Base-by-base conservation (phyloP, 352 stramenopile species). In the Pythium plurisporium region DNA sequence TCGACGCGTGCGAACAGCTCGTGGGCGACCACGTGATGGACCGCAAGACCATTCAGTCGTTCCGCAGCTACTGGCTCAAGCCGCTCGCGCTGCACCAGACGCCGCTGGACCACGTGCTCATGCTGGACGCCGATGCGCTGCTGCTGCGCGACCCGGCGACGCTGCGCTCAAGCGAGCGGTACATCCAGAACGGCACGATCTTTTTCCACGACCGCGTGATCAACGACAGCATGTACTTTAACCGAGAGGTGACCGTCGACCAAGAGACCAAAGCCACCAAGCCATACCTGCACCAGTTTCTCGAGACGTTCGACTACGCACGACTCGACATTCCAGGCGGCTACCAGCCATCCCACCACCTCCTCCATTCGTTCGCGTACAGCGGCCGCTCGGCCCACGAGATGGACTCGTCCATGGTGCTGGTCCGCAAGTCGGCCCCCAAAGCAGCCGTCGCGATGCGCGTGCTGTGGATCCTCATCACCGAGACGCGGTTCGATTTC, bases 391-490 rank as follows among this genome's bases (percentile, higher is more conserved):
- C 70, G 3, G 67, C 62, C 19, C 74, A 85, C 44, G 74, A 85
- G 29, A 73, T 73, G 67, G 76, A 87, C 47, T 87, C 78, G 38
- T 86, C 73, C 33, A 72, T 89, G 56, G 61, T 89, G 25, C 37
- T 76, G 4, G 59, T 59, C 1, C 47, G 61, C 42, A 64, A 69
- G 38, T 51, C 59, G 7, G 23, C 33, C 11, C 20, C 33, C n/a
- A 49, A 54, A 33, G 65, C 37, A 23, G 20, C 2, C 45, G 59
- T 34, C 36, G 63, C 54, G 53, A 59, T 56, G 59, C 69, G 74
- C 1, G 72, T 91, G 43, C 47, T 91, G 22, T 89, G 76, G 78
- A 79, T 76, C 41, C 62, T 93, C 17, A 84, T 89, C 31, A 86
- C 80, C 0, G 64, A 86, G 51, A 65, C 80, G 43, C 79, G 80